Percentiles rank a stretch among this genome's conserved stretches.
Evolutionary conservation across 2,329 filamentous ascomycete genomes (phyloP).

Genomic region (Claviceps fusiformis): DNA sequence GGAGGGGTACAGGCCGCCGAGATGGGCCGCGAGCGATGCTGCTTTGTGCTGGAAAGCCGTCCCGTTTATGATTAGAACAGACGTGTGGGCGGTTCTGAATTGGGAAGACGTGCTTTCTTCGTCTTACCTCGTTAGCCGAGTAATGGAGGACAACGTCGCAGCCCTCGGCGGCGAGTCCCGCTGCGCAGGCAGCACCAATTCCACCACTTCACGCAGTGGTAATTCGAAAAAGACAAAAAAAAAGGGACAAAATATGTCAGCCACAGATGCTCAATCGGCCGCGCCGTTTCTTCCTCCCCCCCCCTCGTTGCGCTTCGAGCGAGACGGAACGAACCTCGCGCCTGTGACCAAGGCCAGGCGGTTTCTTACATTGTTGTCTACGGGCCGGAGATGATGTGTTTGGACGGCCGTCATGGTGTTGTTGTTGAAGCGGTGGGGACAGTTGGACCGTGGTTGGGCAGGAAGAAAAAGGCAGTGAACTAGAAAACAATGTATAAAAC

Average conservation of each 20-base stretch:
- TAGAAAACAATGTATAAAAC: too few relatives aligned
- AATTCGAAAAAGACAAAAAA: not conserved
- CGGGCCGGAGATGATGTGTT: not conserved
- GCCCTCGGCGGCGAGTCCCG: slow-evolving; percentile 4
- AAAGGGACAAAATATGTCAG: too few relatives aligned
- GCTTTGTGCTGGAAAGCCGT: slow-evolving; percentile 1
- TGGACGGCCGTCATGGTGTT: not conserved
- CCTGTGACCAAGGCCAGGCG: slow-evolving; percentile 6
- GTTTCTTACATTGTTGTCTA: not conserved
- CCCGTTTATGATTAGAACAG: too few relatives aligned
- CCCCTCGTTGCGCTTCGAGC: not conserved
- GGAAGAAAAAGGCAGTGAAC: too few relatives aligned
- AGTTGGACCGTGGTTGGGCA: too few relatives aligned
- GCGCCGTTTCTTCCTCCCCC: too few relatives aligned
- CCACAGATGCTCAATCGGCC: too few relatives aligned
- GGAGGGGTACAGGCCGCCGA: not conserved
- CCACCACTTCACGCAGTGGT: not conserved
- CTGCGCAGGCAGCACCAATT: slow-evolving; percentile 5
- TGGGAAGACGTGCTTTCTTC: too few relatives aligned
- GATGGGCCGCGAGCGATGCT: not conserved
- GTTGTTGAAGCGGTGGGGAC: too few relatives aligned
- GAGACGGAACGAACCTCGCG: slow-evolving; percentile 2
- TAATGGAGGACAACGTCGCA: slow-evolving; percentile 5
- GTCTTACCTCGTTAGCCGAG: slow-evolving; percentile 3
- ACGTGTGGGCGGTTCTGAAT: too few relatives aligned